Base-by-base conservation (phyloP, 2,329 filamentous ascomycete species). In the Fusarium nodosum region DNA sequence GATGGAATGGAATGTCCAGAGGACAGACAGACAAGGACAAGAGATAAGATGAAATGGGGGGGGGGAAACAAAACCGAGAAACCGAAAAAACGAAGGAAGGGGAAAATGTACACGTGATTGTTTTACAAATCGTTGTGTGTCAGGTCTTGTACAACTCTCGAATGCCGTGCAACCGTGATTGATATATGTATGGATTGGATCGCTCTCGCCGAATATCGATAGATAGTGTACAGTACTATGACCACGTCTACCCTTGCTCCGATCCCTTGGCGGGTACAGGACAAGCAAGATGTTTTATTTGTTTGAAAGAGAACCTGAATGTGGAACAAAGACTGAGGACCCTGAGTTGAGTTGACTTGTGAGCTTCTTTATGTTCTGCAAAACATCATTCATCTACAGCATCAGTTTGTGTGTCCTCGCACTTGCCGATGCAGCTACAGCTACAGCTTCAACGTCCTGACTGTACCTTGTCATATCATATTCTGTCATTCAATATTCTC, bases 121-220 rank as follows among this genome's bases (percentile, higher is more conserved):
- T 50, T 48, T 56, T 56, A 39, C 36, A 18, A 45, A 39, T 56
- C 54, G 52, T 48, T 30, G 41, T 30, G 41, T 39, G n/a, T 12
- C 4, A 22, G n/a, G 36, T 28, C 33, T 24, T 51, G 51, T 24
- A 57, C 31, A n/a, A 47, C 36, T 24, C 20, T 33, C 34, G 22
- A 66, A 56, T 54, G 50, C n/a, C 39, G 62, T 66, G 39, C 39
- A 38, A 56, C 64, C 34, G 59, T 18, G 38, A 42, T 30, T 62
- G 59, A 59, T 65, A 41, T 28, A 61, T 52, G 34, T 38, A 31
- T 56, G 30, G 20, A 41, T 31, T 24, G 57, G 24, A 59, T 68
- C 66, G 64, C 66, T 68, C 55, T 68, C 66, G 64, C 66, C 66
- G 66, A 68, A 60, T 47, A 58, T 61, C 36, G 64, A 60, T 53